Conservation (phyloP, 2,329 filamentous ascomycete species). For the Ophiognomonia clavigignenti-juglandacearum region DNA sequence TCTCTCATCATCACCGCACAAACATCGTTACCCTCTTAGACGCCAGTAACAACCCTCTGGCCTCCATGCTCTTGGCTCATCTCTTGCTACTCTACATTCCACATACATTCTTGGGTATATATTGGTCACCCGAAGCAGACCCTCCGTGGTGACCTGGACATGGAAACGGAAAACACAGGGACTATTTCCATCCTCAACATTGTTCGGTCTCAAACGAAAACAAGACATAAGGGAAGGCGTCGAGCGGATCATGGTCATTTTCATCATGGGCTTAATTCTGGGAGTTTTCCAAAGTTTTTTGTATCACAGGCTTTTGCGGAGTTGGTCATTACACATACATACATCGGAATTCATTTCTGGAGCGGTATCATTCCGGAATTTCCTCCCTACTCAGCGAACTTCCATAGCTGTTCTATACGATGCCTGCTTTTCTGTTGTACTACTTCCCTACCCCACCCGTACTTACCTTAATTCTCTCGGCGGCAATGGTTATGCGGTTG, state of each 20-base stretch:
- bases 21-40: not conserved
- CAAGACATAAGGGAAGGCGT: not conserved
- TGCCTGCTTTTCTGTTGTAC: not conserved
- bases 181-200: not conserved
- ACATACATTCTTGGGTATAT: constrained; percentile 4
- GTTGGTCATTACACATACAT: not conserved
- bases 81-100: not conserved
- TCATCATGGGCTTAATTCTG: not conserved
- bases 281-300: no score
- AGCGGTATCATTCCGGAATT: not conserved
- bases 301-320: not conserved
- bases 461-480: not conserved
- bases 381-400: not conserved
- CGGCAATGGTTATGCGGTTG: not conserved
- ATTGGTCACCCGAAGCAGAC: not conserved
- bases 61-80: not conserved
- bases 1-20: no score
- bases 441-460: not conserved
- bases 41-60: not conserved
- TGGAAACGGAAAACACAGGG: not conserved
- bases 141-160: not conserved
- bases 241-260: not conserved
- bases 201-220: not conserved
- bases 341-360: not conserved
- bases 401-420: not conserved